phyloP scores from a whole-genome alignment of 1,284 basidiomycete species.

The Apiotrichum veenhuisii region DNA sequence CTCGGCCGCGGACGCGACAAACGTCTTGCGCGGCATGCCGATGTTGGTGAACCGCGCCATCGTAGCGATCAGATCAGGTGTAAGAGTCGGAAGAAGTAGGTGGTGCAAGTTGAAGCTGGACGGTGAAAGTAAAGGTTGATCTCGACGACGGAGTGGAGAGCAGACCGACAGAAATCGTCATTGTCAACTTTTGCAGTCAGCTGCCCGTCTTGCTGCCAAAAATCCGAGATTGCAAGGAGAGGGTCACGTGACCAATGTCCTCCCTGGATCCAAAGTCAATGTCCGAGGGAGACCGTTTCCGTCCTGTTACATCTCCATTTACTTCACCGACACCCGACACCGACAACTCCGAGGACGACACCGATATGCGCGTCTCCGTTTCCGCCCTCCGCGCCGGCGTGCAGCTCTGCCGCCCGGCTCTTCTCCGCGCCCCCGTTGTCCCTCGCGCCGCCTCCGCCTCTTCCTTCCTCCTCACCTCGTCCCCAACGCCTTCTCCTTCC shows the following conservation, averaged over 20 bases:
- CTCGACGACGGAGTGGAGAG: no score
- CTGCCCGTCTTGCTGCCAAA: no score
- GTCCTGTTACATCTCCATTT: neutral
- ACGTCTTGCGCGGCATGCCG: conserved; percentile 45
- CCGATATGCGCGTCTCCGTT: conserved; percentile 1
- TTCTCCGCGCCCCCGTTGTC: neutral
- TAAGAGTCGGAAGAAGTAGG: no score
- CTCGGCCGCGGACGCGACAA: conserved; percentile 45
- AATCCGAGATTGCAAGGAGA: neutral
- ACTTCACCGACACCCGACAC: neutral
- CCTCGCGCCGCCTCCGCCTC: neutral
- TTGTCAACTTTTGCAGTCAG: neutral
- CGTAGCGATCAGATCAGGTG: neutral
- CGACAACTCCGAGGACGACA: no score
- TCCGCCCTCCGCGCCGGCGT: neutral
- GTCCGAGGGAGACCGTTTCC: no score
- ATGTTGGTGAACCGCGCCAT: conserved; percentile 51
- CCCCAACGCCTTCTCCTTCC: neutral
- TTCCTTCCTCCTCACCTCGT: neutral
- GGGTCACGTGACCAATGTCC: conserved; percentile 6
- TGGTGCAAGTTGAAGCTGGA: no score
- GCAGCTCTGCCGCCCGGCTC: neutral
- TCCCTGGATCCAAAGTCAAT: no score
- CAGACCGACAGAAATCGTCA: neutral
- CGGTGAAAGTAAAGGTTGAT: no score